These are phyloP conservation scores for Cyberlindnera suaveolens DNA, from an alignment of 805 yeast species.

Conservation along the genomic window DNA sequence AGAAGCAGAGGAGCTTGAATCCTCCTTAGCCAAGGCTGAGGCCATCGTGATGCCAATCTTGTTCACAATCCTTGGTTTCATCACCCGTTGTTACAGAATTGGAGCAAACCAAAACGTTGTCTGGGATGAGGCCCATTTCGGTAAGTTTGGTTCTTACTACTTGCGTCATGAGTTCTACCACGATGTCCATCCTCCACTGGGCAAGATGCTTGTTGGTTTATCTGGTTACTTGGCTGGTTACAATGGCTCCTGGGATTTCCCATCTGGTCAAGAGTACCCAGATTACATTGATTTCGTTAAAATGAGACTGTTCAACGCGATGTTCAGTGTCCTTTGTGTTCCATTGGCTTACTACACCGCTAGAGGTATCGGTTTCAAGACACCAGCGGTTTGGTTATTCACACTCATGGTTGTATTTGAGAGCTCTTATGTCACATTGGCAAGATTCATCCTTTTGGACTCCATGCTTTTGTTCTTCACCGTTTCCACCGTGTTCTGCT, in stretches of 20 bases:
- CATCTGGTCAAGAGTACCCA: slow-evolving; percentile 74
- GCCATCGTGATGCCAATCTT: slow-evolving; percentile 48
- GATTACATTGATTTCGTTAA: slow-evolving; percentile 69
- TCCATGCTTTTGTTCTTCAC: slow-evolving; percentile 89
- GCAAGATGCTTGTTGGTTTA: slow-evolving; percentile 86
- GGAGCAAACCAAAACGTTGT: slow-evolving; percentile 72
- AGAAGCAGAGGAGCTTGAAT: slow-evolving; percentile 15
- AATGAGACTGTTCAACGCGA: slow-evolving; percentile 86
- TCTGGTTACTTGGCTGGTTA: slow-evolving; percentile 84
- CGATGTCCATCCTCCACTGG: slow-evolving; percentile 97
- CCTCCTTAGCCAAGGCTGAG: slow-evolving; percentile 19
- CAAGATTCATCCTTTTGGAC: slow-evolving; percentile 85
- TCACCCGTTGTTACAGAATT: slow-evolving; percentile 69
- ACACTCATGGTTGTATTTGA: slow-evolving; percentile 79
- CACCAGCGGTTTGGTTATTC: slow-evolving; percentile 69
- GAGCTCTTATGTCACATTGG: slow-evolving; percentile 75
- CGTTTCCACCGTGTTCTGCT: slow-evolving; percentile 68
- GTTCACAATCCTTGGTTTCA: slow-evolving; percentile 65
- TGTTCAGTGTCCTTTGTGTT: slow-evolving; percentile 75
- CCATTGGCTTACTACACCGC: slow-evolving; percentile 85
- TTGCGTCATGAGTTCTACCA: slow-evolving; percentile 85
- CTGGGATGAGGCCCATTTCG: slow-evolving; percentile 98
- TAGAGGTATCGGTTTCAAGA: slow-evolving; percentile 65
- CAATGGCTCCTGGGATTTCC: slow-evolving; percentile 86
- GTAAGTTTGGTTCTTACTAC: slow-evolving; percentile 92